A percentile compares a stretch with the other conserved stretches of the same genome.
Conservation (phyloP, 805 yeast genomes). For the Candida orba region DNA sequence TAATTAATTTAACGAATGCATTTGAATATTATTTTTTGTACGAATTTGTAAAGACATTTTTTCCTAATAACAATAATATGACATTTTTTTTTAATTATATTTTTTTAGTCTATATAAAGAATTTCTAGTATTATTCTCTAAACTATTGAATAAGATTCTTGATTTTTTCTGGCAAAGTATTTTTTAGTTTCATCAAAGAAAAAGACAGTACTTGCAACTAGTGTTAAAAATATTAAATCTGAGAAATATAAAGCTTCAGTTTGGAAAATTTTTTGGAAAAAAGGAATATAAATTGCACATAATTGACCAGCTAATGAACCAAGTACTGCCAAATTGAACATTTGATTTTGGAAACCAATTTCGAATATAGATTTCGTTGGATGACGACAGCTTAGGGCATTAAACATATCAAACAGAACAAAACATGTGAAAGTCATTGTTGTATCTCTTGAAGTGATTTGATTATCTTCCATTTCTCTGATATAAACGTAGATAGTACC, state of each 20-base stretch:
- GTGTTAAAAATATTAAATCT: conserved; percentile 59
- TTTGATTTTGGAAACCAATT: conserved; percentile 70
- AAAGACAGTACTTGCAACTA: conserved; percentile 73
- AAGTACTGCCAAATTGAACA: conserved; percentile 91
- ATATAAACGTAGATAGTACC: conserved; percentile 89
- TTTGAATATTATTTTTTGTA: neutral
- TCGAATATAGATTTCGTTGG: conserved; percentile 76
- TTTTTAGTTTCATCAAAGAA: conserved; percentile 81
- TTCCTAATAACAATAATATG: neutral
- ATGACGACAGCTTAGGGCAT: conserved; percentile 91
- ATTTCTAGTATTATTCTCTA: conserved; percentile 3
- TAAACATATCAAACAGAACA: conserved; percentile 93
- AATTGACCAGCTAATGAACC: conserved; percentile 86
- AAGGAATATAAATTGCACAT: conserved; percentile 89
- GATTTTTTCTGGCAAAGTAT: conserved; percentile 23
- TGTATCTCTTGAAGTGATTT: conserved; percentile 88
- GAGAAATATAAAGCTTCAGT: conserved; percentile 78
- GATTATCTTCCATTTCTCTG: conserved; percentile 77
- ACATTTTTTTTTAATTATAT: neutral
- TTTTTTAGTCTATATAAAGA: neutral
- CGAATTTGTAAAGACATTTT: no score
- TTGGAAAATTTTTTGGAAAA: conserved; percentile 87
- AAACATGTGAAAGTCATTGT: conserved; percentile 98
- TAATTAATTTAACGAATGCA: neutral
- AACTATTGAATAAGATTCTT: conserved; percentile 21